Conservation (phyloP, 176 grass and related monocot species). For the Cocos nucifera region DNA sequence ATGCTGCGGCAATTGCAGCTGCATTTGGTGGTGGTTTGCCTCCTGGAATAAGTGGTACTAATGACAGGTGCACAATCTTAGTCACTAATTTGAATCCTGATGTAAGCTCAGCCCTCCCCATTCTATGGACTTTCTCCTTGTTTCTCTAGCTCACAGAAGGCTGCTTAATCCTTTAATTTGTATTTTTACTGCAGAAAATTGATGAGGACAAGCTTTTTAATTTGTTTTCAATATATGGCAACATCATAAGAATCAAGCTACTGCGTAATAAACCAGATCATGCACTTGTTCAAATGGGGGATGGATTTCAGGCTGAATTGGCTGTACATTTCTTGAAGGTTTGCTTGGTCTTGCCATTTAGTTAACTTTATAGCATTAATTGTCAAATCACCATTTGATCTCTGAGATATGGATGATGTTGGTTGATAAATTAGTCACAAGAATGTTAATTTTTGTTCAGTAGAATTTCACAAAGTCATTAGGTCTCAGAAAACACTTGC, state of each 20-base stretch:
- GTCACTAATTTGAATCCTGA: slow-evolving; percentile 92
- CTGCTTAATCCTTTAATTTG: slow-evolving; percentile 6
- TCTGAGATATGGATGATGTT: no score
- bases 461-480: no score
- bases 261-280: slow-evolving; percentile 90
- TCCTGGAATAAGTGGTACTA: slow-evolving; percentile 55
- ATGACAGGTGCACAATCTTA: slow-evolving; percentile 83
- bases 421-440: no score
- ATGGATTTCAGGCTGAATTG: slow-evolving; percentile 93
- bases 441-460: no score
- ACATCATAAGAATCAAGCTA: slow-evolving; percentile 87
- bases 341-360: not conserved
- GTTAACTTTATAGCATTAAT: not conserved
- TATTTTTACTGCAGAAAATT: slow-evolving; percentile 54
- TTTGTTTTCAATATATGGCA: slow-evolving; percentile 94
- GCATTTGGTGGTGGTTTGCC: slow-evolving; percentile 74
- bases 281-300: slow-evolving; percentile 89
- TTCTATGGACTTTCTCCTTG: not conserved
- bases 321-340: slow-evolving; percentile 90
- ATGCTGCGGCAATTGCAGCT: slow-evolving; percentile 60
- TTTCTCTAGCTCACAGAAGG: no score
- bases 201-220: slow-evolving; percentile 97
- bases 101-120: slow-evolving; percentile 49
- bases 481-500: no score
- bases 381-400: no score